Percentiles rank a stretch among this genome's conserved stretches.
Conservation (phyloP, 306 rosid genomes). For the Inga oerstediana region DNA sequence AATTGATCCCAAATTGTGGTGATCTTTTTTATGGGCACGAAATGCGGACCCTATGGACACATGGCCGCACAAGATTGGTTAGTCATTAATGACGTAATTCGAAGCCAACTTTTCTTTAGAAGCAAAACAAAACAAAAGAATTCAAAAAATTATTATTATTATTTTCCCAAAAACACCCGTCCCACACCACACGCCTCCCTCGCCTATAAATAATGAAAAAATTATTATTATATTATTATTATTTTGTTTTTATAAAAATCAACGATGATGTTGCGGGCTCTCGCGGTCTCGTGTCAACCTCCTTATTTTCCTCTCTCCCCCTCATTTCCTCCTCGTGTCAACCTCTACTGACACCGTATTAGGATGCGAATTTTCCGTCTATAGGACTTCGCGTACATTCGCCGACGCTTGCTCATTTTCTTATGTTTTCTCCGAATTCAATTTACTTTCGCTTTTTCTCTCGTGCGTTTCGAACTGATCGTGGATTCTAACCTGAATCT, state of each 20-base stretch:
- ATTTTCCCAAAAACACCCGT: too few relatives aligned
- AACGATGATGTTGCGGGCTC: neutral
- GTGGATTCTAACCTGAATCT: conserved; percentile 12
- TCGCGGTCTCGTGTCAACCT: neutral
- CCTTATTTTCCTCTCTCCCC: neutral
- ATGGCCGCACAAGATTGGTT: conserved; percentile 23
- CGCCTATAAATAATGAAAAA: too few relatives aligned
- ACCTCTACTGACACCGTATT: conserved; percentile 35
- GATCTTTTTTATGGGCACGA: too few relatives aligned
- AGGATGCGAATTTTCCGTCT: conserved; percentile 43
- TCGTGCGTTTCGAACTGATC: conserved; percentile 1
- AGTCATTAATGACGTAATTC: neutral
- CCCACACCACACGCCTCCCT: too few relatives aligned
- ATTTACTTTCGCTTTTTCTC: neutral
- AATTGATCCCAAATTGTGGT: too few relatives aligned
- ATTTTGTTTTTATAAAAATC: too few relatives aligned
- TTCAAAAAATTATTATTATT: neutral
- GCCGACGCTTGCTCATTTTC: neutral
- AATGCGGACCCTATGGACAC: neutral
- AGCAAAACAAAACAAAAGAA: neutral
- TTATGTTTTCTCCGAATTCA: neutral
- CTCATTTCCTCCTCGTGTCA: neutral
- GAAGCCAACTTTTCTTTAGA: neutral
- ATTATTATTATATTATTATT: too few relatives aligned
- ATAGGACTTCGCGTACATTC: conserved; percentile 16